Evolutionary conservation across 495 filamentous ascomycete genomes (phyloP).

Genomic region (Neurospora sp.): DNA sequence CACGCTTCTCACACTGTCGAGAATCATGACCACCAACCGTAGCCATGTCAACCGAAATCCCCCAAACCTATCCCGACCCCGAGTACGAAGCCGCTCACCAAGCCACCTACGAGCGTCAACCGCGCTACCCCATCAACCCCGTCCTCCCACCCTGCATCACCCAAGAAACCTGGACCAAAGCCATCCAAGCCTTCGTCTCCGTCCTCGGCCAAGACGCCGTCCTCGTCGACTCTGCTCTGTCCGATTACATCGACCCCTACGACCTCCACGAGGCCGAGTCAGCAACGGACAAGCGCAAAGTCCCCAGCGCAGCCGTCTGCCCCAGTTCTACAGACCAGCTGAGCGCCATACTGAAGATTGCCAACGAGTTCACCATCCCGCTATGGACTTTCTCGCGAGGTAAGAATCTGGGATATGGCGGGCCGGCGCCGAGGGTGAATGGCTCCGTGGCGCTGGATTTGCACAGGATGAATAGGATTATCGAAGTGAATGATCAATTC

Average conservation of each 20-base stretch:
- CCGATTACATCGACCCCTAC: conserved; percentile 38
- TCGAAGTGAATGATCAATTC: conserved; percentile 45
- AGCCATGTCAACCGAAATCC: conserved; percentile 10
- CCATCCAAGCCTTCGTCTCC: conserved; percentile 19
- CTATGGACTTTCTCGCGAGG: conserved; percentile 43
- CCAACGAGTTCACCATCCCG: conserved; percentile 38
- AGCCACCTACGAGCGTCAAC: conserved; percentile 12
- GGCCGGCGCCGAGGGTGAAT: conserved; percentile 40
- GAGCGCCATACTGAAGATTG: conserved; percentile 27
- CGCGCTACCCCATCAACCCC: conserved; percentile 9
- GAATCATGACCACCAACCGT: neutral
- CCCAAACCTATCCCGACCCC: conserved; percentile 14
- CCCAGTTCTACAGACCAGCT: conserved; percentile 32
- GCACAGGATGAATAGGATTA: conserved; percentile 43
- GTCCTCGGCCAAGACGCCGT: conserved; percentile 25
- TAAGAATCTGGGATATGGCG: conserved; percentile 48
- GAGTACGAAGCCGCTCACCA: conserved; percentile 17
- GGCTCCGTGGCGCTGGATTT: conserved; percentile 46
- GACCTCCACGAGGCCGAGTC: conserved; percentile 23
- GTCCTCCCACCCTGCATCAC: conserved; percentile 34
- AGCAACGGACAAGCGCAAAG: conserved; percentile 16
- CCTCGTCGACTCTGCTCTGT: conserved; percentile 23
- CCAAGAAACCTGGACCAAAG: conserved; percentile 18
- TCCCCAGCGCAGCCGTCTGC: conserved; percentile 33
- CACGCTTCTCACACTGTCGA: neutral